phyloP scores from a whole-genome alignment of 2,329 filamentous ascomycete genomes.

The Alternaria panax region DNA sequence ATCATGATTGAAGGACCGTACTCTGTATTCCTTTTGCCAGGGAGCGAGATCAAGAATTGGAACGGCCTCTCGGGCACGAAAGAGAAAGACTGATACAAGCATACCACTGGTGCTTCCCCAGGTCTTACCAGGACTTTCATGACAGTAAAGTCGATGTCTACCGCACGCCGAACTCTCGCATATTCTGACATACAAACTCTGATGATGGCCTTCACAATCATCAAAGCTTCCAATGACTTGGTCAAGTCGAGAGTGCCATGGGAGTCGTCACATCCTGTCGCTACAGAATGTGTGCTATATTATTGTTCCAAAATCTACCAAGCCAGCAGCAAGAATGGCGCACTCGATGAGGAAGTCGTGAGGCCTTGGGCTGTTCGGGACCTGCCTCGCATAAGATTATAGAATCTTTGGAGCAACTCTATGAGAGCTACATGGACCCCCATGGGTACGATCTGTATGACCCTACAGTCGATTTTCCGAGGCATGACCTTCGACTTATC shows the following conservation, averaged over 20 bases:
- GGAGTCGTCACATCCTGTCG: conserved; percentile 6
- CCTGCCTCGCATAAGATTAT: too few species aligned
- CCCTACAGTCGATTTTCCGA: neutral
- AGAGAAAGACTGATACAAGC: too few species aligned
- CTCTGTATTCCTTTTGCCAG: too few species aligned
- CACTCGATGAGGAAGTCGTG: conserved; percentile 1
- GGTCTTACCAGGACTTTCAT: too few species aligned
- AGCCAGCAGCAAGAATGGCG: conserved; percentile 2
- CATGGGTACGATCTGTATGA: neutral
- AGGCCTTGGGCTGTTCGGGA: conserved; percentile 12
- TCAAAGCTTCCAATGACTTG: conserved; percentile 7
- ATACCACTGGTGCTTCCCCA: too few species aligned
- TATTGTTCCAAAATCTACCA: conserved; percentile 19
- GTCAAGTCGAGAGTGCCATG: conserved; percentile 1
- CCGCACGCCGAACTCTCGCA: too few species aligned
- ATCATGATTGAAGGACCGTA: too few species aligned
- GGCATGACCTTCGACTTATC: neutral
- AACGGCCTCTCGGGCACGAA: too few species aligned
- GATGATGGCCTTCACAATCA: conserved; percentile 6
- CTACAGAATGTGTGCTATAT: conserved; percentile 22
- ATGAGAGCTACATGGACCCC: too few species aligned
- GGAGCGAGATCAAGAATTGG: too few species aligned
- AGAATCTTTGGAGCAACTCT: too few species aligned
- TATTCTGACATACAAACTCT: neutral
- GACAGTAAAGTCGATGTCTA: neutral